Evolutionary conservation across 345 rosid species (phyloP).

Genomic region (Camelina laxa): DNA sequence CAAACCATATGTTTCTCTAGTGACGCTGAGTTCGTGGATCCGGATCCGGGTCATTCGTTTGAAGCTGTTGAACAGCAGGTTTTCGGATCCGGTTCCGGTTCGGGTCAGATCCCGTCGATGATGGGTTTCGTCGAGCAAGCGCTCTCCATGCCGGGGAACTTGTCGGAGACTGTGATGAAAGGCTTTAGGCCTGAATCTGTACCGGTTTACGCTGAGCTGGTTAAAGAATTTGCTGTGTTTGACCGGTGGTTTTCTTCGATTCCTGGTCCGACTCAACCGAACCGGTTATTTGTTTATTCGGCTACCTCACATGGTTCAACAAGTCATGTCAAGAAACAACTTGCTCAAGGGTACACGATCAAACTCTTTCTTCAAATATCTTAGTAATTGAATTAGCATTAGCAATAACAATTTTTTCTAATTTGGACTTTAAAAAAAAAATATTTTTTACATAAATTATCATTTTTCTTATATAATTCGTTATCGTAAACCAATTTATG

Average conservation of each 20-base stretch:
- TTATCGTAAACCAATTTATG: neutral
- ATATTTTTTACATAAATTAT: neutral
- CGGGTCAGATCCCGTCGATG: conserved; percentile 74
- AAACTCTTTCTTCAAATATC: neutral
- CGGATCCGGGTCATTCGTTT: conserved; percentile 97
- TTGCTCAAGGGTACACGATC: conserved; percentile 62
- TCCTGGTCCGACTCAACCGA: conserved; percentile 98
- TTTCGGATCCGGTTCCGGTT: conserved; percentile 52
- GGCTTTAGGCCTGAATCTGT: conserved; percentile 80
- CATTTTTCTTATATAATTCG: neutral
- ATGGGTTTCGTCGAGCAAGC: conserved; percentile 93
- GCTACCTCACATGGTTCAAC: conserved; percentile 97
- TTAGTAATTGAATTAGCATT: neutral
- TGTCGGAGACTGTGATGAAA: conserved; percentile 83
- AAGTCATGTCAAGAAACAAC: conserved; percentile 76
- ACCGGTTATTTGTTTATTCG: conserved; percentile 84
- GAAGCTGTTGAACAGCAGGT: conserved; percentile 85
- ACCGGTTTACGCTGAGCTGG: conserved; percentile 69
- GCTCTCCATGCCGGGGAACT: conserved; percentile 66
- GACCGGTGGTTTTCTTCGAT: conserved; percentile 96
- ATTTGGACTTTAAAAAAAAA: neutral
- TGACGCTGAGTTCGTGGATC: conserved; percentile 93
- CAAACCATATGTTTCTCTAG: conserved; percentile 76
- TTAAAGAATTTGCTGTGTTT: conserved; percentile 76
- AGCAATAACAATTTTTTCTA: neutral